Evolutionary conservation across 1,284 basidiomycete species (phyloP).

Genomic region (Polyporus tsugae): DNA sequence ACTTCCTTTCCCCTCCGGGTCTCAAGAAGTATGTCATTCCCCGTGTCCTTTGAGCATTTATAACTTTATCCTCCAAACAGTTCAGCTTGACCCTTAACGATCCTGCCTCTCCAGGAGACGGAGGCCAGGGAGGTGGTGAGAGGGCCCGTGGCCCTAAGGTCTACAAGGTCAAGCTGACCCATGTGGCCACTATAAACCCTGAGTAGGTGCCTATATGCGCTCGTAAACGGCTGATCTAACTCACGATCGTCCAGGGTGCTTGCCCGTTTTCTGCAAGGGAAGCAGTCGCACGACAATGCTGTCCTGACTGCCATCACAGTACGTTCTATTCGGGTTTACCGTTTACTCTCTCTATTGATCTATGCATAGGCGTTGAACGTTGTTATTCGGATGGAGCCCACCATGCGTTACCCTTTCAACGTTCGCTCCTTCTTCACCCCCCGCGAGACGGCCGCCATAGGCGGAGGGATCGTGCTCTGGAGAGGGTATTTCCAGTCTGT

Average conservation of each 20-base stretch:
- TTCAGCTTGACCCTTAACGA: slow-evolving; percentile 66
- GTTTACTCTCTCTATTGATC: slow-evolving; percentile 7
- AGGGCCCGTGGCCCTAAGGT: slow-evolving; percentile 52
- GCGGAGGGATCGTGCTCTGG: slow-evolving; percentile 73
- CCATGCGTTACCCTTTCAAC: slow-evolving; percentile 76
- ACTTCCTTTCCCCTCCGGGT: slow-evolving; percentile 58
- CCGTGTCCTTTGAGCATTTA: slow-evolving; percentile 4
- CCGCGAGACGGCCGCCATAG: slow-evolving; percentile 69
- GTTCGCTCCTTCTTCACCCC: slow-evolving; percentile 79
- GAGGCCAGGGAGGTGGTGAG: slow-evolving; percentile 13
- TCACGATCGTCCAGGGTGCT: slow-evolving; percentile 57
- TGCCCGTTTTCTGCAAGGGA: slow-evolving; percentile 67
- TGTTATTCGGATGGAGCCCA: slow-evolving; percentile 77
- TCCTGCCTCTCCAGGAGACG: slow-evolving; percentile 32
- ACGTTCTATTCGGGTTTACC: slow-evolving; percentile 30
- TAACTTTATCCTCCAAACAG: slow-evolving; percentile 43
- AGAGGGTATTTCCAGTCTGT: slow-evolving; percentile 82
- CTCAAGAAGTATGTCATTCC: slow-evolving; percentile 52
- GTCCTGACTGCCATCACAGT: slow-evolving; percentile 80
- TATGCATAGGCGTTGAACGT: slow-evolving; percentile 71
- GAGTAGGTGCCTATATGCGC: slow-evolving; percentile 55
- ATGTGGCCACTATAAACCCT: slow-evolving; percentile 79
- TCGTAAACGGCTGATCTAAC: neutral
- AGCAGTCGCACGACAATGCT: slow-evolving; percentile 72
- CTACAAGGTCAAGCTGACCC: slow-evolving; percentile 69